phyloP scores from a whole-genome alignment of 1,284 basidiomycete genomes.

The Earliella scabrosa region DNA sequence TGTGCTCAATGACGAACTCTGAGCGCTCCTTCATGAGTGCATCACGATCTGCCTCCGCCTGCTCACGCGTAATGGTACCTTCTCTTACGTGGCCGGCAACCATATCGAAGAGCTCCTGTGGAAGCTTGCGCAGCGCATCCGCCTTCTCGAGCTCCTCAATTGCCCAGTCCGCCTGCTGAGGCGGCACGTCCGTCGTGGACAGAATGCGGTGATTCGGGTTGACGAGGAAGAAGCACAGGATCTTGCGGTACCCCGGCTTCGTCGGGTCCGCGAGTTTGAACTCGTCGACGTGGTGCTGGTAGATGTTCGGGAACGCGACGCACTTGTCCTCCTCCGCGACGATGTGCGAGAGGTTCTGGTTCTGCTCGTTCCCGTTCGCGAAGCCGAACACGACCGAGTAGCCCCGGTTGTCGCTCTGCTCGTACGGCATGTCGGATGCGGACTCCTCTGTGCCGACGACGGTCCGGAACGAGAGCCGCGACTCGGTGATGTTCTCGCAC shows the following conservation, averaged over 20 bases:
- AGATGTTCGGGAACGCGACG: slow-evolving; percentile 39
- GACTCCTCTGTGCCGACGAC: neutral
- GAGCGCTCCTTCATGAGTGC: slow-evolving; percentile 23
- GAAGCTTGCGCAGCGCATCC: slow-evolving; percentile 1
- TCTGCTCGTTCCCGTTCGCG: neutral
- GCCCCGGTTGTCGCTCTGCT: slow-evolving; percentile 8
- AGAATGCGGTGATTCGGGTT: slow-evolving; percentile 27
- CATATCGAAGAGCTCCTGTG: slow-evolving; percentile 14
- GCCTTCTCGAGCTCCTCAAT: neutral
- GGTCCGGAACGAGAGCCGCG: slow-evolving; percentile 15
- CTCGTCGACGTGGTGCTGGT: slow-evolving; percentile 40
- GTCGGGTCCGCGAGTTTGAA: slow-evolving; percentile 36
- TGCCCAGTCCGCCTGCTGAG: slow-evolving; percentile 11
- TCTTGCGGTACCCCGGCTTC: slow-evolving; percentile 39
- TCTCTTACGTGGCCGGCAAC: slow-evolving; percentile 8
- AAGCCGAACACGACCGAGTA: slow-evolving; percentile 6
- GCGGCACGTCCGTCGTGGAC: slow-evolving; percentile 9
- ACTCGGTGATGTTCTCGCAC: slow-evolving; percentile 21
- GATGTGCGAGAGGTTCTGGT: slow-evolving; percentile 28
- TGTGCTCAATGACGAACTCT: slow-evolving; percentile 10
- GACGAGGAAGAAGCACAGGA: slow-evolving; percentile 39
- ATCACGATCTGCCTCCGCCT: slow-evolving; percentile 16
- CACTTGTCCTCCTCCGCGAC: slow-evolving; percentile 26
- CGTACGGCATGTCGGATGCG: neutral
- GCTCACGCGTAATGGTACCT: slow-evolving; percentile 8